phyloP scores from a whole-genome alignment of 495 filamentous ascomycete species.

The Xylaria grammica region DNA sequence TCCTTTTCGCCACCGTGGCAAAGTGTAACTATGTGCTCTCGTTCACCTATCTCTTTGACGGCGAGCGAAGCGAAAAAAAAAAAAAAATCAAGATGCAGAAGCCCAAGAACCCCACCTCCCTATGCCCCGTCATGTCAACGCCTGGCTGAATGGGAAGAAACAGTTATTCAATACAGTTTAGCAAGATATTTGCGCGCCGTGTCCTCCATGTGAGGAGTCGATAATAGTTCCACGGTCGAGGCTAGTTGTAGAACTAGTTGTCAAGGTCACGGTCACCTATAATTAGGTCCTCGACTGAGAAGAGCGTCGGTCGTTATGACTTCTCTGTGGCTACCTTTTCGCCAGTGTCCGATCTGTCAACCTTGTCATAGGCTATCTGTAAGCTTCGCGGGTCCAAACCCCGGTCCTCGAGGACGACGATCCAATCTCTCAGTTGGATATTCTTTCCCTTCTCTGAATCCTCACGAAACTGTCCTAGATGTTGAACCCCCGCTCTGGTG shows the following conservation, averaged over 20 bases:
- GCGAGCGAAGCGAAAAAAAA: conserved; percentile 6
- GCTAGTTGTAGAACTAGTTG: not conserved
- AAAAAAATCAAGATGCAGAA: conserved; percentile 28
- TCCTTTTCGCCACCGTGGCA: not conserved
- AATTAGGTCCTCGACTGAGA: not conserved
- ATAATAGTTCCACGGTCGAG: not conserved
- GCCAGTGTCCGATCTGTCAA: conserved; percentile 49
- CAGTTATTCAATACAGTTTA: conserved; percentile 32
- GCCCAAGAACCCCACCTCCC: conserved; percentile 27
- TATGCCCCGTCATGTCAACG: conserved; percentile 36
- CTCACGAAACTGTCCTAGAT: conserved; percentile 68
- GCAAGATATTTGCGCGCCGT: conserved; percentile 12
- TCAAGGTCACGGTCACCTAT: not conserved
- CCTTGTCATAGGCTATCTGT: conserved; percentile 56
- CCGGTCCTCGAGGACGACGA: conserved; percentile 66
- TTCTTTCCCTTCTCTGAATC: conserved; percentile 63
- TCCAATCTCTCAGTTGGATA: conserved; percentile 74
- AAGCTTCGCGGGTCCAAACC: conserved; percentile 59
- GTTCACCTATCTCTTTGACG: not conserved
- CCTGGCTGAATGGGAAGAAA: conserved; percentile 38
- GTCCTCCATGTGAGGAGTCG: not conserved
- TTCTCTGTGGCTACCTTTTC: conserved; percentile 27
- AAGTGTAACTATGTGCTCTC: not conserved
- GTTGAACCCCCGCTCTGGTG: conserved; percentile 33
- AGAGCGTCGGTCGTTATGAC: conserved; percentile 10